A percentile compares a stretch with the other conserved stretches of the same genome.
Evolutionary conservation across 768 basidiomycete species (phyloP).

Genomic region (Xanthoconium purpureum): DNA sequence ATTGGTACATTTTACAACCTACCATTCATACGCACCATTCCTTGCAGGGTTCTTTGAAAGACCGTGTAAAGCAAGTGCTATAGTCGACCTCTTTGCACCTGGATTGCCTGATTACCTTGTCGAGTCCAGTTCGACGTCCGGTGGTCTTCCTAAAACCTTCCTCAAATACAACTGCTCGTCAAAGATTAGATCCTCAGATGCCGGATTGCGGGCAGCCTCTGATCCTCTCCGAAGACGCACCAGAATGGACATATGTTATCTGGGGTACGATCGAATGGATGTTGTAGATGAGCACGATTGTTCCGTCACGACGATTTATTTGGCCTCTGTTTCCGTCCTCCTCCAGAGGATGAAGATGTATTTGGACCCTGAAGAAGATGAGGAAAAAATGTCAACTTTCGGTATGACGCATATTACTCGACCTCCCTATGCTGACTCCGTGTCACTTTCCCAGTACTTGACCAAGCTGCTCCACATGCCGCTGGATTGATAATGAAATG

Average conservation of each 20-base stretch:
- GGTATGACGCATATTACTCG: no score
- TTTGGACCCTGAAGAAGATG: no score
- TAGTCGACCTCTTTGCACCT: slow-evolving; percentile 11
- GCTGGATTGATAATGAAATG: slow-evolving; percentile 4
- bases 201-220: neutral
- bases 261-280: no score
- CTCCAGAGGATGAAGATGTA: no score
- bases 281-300: no score
- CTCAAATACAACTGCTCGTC: slow-evolving; percentile 3
- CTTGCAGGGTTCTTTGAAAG: slow-evolving; percentile 4
- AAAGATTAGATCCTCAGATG: neutral
- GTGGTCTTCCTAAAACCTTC: slow-evolving; percentile 12
- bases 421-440: neutral
- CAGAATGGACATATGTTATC: no score
- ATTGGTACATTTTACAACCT: slow-evolving; percentile 11
- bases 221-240: no score
- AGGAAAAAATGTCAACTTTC: no score
- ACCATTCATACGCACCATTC: slow-evolving; percentile 16
- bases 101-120: slow-evolving; percentile 16
- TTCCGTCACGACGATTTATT: no score
- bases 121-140: slow-evolving; percentile 17
- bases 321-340: no score
- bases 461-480: slow-evolving; percentile 1
- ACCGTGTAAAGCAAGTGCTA: neutral
- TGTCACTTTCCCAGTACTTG: neutral